Conservation (phyloP, 768 basidiomycete species). For the Lentinula raphanica region DNA sequence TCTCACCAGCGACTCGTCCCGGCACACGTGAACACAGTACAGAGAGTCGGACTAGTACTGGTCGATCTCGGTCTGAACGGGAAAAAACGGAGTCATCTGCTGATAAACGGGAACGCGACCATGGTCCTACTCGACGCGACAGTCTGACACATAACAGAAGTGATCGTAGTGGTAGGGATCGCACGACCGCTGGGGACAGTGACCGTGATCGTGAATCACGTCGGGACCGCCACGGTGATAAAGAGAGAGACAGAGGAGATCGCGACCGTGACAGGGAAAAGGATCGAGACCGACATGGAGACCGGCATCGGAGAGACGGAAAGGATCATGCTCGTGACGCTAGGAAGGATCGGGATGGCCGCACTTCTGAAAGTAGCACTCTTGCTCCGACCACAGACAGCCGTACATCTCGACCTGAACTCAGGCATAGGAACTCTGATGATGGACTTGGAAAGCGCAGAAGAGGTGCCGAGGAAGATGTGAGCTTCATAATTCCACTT, state of each 20-base stretch:
- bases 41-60: constrained; percentile 70
- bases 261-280: constrained; percentile 37
- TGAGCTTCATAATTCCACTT: constrained; percentile 28
- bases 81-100: constrained; percentile 36
- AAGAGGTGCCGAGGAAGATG: constrained; percentile 68
- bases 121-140: constrained; percentile 46
- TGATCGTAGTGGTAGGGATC: constrained; percentile 43
- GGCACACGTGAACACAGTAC: constrained; percentile 66
- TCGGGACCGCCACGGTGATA: constrained; percentile 30
- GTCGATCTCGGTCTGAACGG: constrained; percentile 52
- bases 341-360: constrained; percentile 56
- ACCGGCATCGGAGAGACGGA: constrained; percentile 53
- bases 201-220: constrained; percentile 44
- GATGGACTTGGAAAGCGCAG: constrained; percentile 72
- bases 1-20: constrained; percentile 60
- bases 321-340: constrained; percentile 58
- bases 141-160: constrained; percentile 48
- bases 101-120: constrained; percentile 52
- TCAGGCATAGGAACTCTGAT: constrained; percentile 55
- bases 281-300: constrained; percentile 47
- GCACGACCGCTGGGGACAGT: constrained; percentile 32
- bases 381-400: constrained; percentile 39
- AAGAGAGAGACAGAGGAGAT: constrained; percentile 41
- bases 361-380: constrained; percentile 27
- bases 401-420: constrained; percentile 56